Evolutionary conservation across 2,329 filamentous ascomycete genomes (phyloP), one percentile per base, ranked within the genome.

Genomic region (Cytospora piceicola): DNA sequence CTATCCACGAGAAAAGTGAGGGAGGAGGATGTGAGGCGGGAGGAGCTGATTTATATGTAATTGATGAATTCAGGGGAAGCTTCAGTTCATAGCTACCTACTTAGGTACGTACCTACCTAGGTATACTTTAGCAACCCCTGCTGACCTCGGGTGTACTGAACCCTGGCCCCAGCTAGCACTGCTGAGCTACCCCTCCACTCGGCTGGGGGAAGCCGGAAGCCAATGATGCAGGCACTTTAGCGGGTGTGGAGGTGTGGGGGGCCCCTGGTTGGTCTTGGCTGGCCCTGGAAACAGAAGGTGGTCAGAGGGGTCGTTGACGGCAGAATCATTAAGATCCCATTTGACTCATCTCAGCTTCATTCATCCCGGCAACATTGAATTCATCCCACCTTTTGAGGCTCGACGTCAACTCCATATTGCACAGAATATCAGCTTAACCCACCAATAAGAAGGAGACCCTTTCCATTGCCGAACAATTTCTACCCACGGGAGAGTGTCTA

Each of bases 201-300:
- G 22, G 20, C 15, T 36, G 15, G 14, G 42, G 42, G 11, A 22
- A 20, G 3, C 8, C 42, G 42, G 42, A 9, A 32, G 32, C 30
- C 42, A 49, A 58, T 64, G 62, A 64, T 51, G 62, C 61, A 63
- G 53, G 36, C 61, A 49, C 42, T 57, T 27, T 58, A 58, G 55
- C n/a, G 30, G 34, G 34, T 12, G 34, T 8, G 32, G 32, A 34
- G 32, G 53, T 27, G 3, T 14, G 36, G 53, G 53, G 29, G n/a
- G 11, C 29, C 34, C 5, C 22, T 9, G 20, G 22, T 29, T 34
- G 32, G 42, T 5, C 17, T 14, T 29, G 56, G 22, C 29, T 4
- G 27, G n/a, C 30, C 29, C 32, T n/a, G 20, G 34, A 46, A 54
- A 34, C n/a, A 30, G 61, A 52, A 59, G 46, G 61, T 30, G 61